Evolutionary conservation across 495 filamentous ascomycete genomes (phyloP), one percentile per base, ranked within the genome.

Genomic region (Immersiella caudata): DNA sequence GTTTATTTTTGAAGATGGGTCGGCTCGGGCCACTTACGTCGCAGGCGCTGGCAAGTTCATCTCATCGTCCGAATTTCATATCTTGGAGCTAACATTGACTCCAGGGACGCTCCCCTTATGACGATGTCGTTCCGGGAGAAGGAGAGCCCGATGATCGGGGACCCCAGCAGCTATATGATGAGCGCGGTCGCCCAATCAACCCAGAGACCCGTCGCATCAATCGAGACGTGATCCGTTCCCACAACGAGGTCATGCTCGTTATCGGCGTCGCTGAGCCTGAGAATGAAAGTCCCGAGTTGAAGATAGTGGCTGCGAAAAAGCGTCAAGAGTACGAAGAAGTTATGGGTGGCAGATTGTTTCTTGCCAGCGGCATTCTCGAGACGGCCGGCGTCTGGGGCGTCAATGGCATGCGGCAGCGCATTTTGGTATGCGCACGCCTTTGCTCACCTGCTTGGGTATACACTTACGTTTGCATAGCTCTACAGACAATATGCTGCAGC

Each of bases 41-140:
- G 16, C 73, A 76, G 70, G 84, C 83, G 8, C 70, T 87, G 67
- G 84, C 86, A 77, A 71, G 82, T n/a, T 64, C 11, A 0, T 21
- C 14, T 21, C 14, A 14, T 16, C n/a, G 11, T 18, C 62, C 7
- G 26, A 59, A 36, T 16, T 18, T 16, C 25, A 35, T 3, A 26
- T 9, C 55, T 11, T 12, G n/a, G 16, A 52, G 24, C 52, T 22
- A 55, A 22, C n/a, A 2, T 20, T 20, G n/a, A 27, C 18, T 60
- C 18, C 61, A 90, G 90, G 90, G 90, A 65, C 85, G 90, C 16
- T 91, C 89, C 9, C 89, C 89, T 58, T 92, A 91, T 65, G 89
- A 92, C 70, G 81, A 86, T 60, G 86, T 88, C 16, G 82, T 88
- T 62, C 64, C 71, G 50, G 75, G 75, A 75, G 76, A 73, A 72